Evolutionary conservation across 306 rosid genomes (phyloP).

Genomic region (Corylus avellana): DNA sequence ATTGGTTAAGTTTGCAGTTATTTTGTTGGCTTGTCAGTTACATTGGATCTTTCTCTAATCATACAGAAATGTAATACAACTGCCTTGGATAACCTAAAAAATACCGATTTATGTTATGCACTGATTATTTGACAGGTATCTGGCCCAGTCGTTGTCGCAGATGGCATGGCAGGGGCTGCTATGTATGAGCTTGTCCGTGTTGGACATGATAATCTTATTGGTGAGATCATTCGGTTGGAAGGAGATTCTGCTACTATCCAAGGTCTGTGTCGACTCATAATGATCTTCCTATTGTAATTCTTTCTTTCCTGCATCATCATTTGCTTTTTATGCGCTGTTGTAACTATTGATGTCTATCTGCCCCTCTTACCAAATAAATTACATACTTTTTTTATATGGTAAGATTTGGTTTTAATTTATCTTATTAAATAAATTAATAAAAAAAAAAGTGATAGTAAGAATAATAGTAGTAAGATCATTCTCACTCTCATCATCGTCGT

Average conservation of each 20-base stretch:
- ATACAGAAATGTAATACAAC: background rate
- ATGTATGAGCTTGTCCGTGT: conserved; percentile 98
- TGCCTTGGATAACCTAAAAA: background rate
- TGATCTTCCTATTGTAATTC: background rate
- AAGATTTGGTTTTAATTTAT: too few species aligned
- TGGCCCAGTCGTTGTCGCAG: conserved; percentile 96
- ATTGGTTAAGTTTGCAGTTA: background rate
- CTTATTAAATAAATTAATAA: background rate
- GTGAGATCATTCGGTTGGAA: conserved; percentile 95
- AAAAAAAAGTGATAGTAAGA: background rate
- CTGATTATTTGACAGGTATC: conserved; percentile 67
- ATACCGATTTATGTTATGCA: background rate
- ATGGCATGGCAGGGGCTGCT: conserved; percentile 99
- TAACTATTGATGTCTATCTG: background rate
- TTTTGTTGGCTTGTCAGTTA: background rate
- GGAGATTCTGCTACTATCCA: conserved; percentile 99
- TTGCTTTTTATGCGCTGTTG: background rate
- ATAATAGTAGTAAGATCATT: too few species aligned
- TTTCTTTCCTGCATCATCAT: background rate
- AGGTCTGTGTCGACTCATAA: conserved; percentile 40
- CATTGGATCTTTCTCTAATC: background rate
- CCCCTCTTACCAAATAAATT: too few species aligned
- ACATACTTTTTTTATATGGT: too few species aligned
- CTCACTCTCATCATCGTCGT: background rate
- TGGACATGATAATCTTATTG: conserved; percentile 86